Conservation (phyloP, 345 rosid species). For the Acer yangbiense region DNA sequence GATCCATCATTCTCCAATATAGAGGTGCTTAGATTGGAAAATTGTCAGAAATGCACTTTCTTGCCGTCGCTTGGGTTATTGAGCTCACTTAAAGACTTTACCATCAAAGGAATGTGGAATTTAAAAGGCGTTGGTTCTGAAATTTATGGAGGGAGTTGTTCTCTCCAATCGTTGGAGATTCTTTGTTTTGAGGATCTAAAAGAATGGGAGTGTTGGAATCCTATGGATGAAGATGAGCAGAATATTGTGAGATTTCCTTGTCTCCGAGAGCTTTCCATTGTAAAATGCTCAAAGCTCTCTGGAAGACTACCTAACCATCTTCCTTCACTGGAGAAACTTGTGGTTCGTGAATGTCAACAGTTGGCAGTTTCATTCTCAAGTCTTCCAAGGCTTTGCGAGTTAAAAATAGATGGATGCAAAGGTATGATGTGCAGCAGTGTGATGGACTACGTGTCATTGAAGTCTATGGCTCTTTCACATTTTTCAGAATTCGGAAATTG, state of each 20-base stretch:
- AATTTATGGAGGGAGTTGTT: background rate
- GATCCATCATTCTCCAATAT: background rate
- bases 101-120: background rate
- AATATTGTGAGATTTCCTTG: background rate
- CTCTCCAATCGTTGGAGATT: constrained; percentile 12
- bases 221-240: no score
- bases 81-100: background rate
- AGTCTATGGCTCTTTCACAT: background rate
- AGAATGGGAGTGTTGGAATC: constrained; percentile 3
- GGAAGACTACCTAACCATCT: background rate
- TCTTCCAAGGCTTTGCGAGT: constrained; percentile 5
- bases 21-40: background rate
- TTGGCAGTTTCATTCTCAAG: background rate
- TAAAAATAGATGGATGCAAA: constrained; percentile 7
- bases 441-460: background rate
- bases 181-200: background rate
- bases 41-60: background rate
- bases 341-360: background rate
- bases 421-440: background rate
- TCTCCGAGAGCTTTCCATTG: background rate
- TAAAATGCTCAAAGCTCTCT: background rate
- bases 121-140: background rate
- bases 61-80: background rate
- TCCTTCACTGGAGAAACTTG: constrained; percentile 6
- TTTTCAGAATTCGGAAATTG: background rate